Evolutionary conservation across 225 moss, liverwort and hornwort genomes (phyloP), one percentile per base, ranked within the genome.

Genomic region (Antitrichia curtipendula): DNA sequence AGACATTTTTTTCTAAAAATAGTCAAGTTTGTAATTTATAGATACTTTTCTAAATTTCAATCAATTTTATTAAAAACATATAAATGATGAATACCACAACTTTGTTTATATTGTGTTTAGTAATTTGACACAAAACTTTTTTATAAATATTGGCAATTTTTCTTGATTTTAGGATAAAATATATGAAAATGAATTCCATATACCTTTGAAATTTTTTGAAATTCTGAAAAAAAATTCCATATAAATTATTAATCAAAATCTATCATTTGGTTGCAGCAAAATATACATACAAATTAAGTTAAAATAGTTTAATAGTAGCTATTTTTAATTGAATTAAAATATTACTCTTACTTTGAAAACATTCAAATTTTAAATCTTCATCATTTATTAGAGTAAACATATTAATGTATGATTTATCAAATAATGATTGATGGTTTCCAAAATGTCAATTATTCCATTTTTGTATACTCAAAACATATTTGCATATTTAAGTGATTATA

Each of bases 401-500:
- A 3, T 43, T 23, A 15, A 15, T 81, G 15, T 16, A 34, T 32
- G 14, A 19, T 31, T 40, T 40, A 28, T 38, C 7, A 40, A 78
- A 28, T 12, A 41, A 18, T 13, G 12, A 38, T 57, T 10, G 1
- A 41, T 70, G 41, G 25, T 0, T 70, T 41, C 8, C 25, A 45
- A 45, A 16, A 28, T 9, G 3, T 45, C 10, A 16, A 28, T 43
- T 43, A 9, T 28, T 72, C 6, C 2, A 45, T 9, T 72, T 28
- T 40, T 16, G 1, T 25, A 71, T 43, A 8, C 0, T 41, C 9
- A 41, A 45, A 45, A 29, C 5, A 28, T 16, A 23, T 38, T 27
- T 1, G 6, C 0, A 28, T 28, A 15, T 14, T 14, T 16, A 5
- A 9, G 1, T n/a, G 3, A 43, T 28, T 45, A 3, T 47, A 11